Base-by-base conservation (phyloP, 208 protist genomes). In the Strigomonas culicis region DNA sequence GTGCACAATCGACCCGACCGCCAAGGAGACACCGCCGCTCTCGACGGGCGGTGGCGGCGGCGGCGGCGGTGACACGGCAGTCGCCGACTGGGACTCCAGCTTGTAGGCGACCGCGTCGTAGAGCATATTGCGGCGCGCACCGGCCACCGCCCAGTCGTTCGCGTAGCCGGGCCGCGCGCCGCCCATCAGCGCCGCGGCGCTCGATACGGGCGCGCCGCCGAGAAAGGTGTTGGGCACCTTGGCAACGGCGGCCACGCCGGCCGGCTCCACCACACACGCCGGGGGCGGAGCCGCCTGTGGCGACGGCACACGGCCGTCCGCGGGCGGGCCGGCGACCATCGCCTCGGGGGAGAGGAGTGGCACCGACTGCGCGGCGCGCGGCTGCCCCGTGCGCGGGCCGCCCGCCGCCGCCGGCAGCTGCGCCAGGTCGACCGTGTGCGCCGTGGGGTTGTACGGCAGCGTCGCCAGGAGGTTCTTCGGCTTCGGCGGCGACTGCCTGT, bases 71-170 rank as follows among this genome's bases (percentile, higher is more conserved):
- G 41, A 3, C n/a, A 24, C 22, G 19, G 19, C 25, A 11, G 31
- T 1, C 19, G 22, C 31, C 47, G 4, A 4, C 25, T 56, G 51
- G 21, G 21, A 31, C 21, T 11, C 31, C 52, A 56, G 2, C 10
- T 39, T 39, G 32, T 39, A 39, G 6, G 32, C 32, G 32, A 39
- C 32, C 3, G 32, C 32, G 32, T 39, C 32, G 32, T 39, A 39
- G 32, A 39, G 32, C 32, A 39, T 39, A 10, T 39, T 39, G 32
- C 32, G 32, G 10, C 10, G 55, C 7, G 55, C 30, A 31, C 24
- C 41, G 11, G 32, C 39, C 46, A 71, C 21, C n/a, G 57, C 53
- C 67, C 59, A 72, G 28, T 65, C 59, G 31, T 72, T 72, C 25
- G 67, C 67, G 53, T 65, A 66, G 36, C 46, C 44, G 10, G 58